Conservation (phyloP, 2,329 filamentous ascomycete genomes). For the Colletotrichum incanum region DNA sequence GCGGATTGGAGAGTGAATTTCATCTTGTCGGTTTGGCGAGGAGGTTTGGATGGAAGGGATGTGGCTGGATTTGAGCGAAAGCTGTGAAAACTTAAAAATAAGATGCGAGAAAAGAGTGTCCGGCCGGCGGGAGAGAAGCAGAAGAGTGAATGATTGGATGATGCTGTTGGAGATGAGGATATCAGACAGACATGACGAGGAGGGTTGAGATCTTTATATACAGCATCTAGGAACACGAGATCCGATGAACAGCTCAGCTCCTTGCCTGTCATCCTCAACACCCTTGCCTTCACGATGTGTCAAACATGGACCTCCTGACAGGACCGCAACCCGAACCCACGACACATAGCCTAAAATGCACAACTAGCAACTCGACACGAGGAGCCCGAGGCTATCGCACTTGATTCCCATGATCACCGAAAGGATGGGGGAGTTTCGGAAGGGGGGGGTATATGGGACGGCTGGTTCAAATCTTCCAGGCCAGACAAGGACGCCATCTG, state of each 20-base stretch:
- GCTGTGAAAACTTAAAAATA: neutral
- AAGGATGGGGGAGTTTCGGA: slow-evolving; percentile 10
- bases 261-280: neutral
- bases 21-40: slow-evolving; percentile 47
- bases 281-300: slow-evolving; percentile 19
- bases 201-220: slow-evolving; percentile 20
- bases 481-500: neutral
- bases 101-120: slow-evolving; percentile 24
- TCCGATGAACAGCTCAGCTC: neutral
- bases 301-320: slow-evolving; percentile 22
- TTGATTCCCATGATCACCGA: slow-evolving; percentile 18
- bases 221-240: neutral
- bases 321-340: neutral
- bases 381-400: slow-evolving; percentile 18
- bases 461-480: neutral
- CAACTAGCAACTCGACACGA: slow-evolving; percentile 15
- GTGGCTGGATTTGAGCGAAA: slow-evolving; percentile 9
- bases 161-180: slow-evolving; percentile 7
- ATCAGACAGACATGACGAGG: neutral
- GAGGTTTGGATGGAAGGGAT: neutral
- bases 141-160: slow-evolving; percentile 29
- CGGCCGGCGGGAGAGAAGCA: slow-evolving; percentile 41
- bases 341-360: neutral
- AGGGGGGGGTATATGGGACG: neutral
- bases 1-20: slow-evolving; percentile 48